Evolutionary conservation across 2,329 filamentous ascomycete genomes (phyloP), one percentile per base, ranked within the genome.

Genomic region (Botrytis fragariae): DNA sequence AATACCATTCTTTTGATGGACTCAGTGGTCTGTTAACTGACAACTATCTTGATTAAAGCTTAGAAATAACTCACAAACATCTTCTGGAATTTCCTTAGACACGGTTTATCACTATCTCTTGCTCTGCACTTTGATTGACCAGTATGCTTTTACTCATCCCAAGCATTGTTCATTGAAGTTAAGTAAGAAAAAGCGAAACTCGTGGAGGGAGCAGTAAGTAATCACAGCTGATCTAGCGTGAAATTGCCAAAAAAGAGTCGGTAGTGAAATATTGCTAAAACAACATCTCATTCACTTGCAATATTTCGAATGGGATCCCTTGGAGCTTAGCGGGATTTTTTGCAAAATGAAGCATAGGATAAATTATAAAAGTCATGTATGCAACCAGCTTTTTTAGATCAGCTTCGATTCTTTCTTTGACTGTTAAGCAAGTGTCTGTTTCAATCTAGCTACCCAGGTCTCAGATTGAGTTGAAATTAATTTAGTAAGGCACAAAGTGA

Each of bases 251-350:
- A 37, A 3, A 16, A 35, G 35, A 51, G 7, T 2, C 2, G 7
- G 22, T 1, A n/a, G 35, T 67, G 3, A 8, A 14, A 8, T n/a
- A 1, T 35, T n/a, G 7, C 1, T 37, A 25, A 18, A 2, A 48
- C 1, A 14, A 67, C 1, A 51, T 67, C 22, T 12, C 12, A 25
- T 20, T n/a, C 16, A 18, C 25, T 35, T 18, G 20, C 4, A 2
- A n/a, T 9, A 4, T n/a, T n/a, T 2, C 18, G 10, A 14, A 14
- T 6, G 5, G 3, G 1, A 4, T 7, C 16, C 10, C 2, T 10
- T 54, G 25, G 5, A 51, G 3, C 4, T 3, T 1, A n/a, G 14
- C 37, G 22, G 32, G 12, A 1, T 3, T 48, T n/a, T 35, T 3
- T 12, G 8, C 20, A 48, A 10, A 25, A 37, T 12, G 32, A 8